A percentile compares a stretch with the other conserved stretches of the same genome.
Evolutionary conservation across 2,329 filamentous ascomycete species (phyloP).

Genomic region (Graphilbum fragrans): DNA sequence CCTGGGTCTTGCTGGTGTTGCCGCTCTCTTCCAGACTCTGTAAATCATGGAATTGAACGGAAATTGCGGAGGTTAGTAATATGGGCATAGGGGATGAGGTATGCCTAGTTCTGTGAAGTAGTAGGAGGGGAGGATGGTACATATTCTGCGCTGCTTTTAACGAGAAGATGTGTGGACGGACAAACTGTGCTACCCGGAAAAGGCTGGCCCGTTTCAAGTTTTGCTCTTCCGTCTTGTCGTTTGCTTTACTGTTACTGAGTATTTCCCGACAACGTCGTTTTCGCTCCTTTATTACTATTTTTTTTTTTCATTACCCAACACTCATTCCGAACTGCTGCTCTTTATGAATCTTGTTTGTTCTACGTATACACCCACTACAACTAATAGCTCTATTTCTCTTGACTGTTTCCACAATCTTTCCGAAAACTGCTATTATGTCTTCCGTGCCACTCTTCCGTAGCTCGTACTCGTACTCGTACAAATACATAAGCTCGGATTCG

Average conservation of each 20-base stretch:
- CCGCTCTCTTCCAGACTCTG: slow-evolving; percentile 36
- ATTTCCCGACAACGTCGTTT: background rate
- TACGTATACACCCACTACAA: slow-evolving; percentile 9
- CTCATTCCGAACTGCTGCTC: background rate
- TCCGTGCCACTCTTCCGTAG: no score
- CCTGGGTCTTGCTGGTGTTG: slow-evolving; percentile 27
- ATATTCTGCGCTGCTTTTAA: background rate
- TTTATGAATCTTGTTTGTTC: background rate
- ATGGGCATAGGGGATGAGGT: background rate
- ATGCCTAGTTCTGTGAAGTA: background rate
- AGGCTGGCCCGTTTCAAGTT: background rate
- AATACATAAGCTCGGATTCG: no score
- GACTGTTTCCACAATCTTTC: no score
- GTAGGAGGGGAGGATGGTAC: background rate
- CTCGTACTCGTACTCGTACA: no score
- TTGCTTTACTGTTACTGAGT: background rate
- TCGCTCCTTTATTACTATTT: background rate
- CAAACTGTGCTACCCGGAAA: background rate
- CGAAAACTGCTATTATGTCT: no score
- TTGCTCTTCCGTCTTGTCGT: background rate
- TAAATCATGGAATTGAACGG: slow-evolving; percentile 20
- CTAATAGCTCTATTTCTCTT: slow-evolving; percentile 9
- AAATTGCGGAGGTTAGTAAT: slow-evolving; percentile 2
- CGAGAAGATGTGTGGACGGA: background rate
- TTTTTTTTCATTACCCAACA: background rate